Conservation (phyloP, 768 basidiomycete genomes). For the Trametes meyenii region DNA sequence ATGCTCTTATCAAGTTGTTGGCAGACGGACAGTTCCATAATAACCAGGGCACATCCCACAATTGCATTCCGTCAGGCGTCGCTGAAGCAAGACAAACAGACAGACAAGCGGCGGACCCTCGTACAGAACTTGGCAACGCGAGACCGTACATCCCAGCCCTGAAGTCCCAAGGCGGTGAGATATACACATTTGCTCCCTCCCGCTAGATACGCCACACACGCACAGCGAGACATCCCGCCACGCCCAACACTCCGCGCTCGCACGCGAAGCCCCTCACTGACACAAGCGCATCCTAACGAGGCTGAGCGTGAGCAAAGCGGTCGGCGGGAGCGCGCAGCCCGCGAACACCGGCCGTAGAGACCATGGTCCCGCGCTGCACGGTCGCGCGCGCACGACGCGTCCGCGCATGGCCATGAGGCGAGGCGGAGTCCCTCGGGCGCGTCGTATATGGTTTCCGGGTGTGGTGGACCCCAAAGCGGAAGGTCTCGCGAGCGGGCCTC, state of each 20-base stretch:
- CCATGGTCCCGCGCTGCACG: not conserved
- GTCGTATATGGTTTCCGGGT: too few species aligned
- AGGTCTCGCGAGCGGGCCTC: too few species aligned
- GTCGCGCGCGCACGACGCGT: not conserved
- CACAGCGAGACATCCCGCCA: not conserved
- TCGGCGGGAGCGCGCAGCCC: constrained; percentile 5
- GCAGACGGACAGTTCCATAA: too few species aligned
- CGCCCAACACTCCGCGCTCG: not conserved
- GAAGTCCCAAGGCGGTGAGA: too few species aligned
- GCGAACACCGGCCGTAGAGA: constrained; percentile 18
- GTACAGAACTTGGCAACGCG: too few species aligned
- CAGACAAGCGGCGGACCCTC: not conserved
- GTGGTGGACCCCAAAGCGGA: too few species aligned
- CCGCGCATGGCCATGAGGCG: not conserved
- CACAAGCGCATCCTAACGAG: not conserved
- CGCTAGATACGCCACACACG: not conserved
- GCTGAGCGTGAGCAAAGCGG: not conserved
- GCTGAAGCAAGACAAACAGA: not conserved
- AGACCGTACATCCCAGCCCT: too few species aligned
- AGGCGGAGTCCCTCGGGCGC: not conserved
- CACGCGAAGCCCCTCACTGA: not conserved
- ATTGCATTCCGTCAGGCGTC: too few species aligned
- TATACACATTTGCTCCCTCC: too few species aligned
- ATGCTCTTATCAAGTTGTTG: too few species aligned
- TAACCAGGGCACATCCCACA: too few species aligned